Evolutionary conservation across 257 asterid genomes (phyloP), one percentile per base, ranked within the genome.

Genomic region (Mentha longifolia): DNA sequence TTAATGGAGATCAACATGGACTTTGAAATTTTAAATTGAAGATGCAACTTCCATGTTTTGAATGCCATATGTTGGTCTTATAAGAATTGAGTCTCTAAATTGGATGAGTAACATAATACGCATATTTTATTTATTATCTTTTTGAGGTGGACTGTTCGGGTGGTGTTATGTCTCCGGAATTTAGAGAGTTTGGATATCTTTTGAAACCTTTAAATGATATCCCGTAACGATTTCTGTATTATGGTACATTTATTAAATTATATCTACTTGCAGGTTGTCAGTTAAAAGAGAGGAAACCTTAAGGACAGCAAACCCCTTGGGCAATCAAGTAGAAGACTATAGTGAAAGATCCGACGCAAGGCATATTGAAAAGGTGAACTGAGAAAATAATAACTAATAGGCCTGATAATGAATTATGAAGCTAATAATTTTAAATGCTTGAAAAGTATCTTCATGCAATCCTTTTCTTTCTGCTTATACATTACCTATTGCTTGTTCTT

Each of bases 201-300:
- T 62, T 61, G 49, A 61, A 59, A n/a, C 58, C 39, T 16, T 50
- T 50, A 50, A 25, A 19, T 75, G 76, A 25, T 63, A 3, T 16
- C 33, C 6, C 59, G 45, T 6, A 11, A 43, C 41, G 15, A 12
- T 72, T 71, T 71, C 52, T 46, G 50, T 11, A 43, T 20, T 28
- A 41, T 79, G 59, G 22, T 60, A 6, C 54, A 60, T 19, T 51
- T 46, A 58, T 17, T 47, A 59, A 61, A 19, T 28, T 75, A 17
- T 63, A n/a, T 64, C 70, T 56, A 41, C 69, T 59, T 77, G 79
- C 81, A 80, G 87, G 81, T 68, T 54, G 74, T 62, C 76, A 15
- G 78, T 51, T 62, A 68, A 47, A 76, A 51, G 19, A 51, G 76
- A 73, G 41, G 67, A 76, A 11, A 63, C 1, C 66, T 50, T 37